Percentiles rank a stretch among this genome's conserved stretches.
phyloP scores from a whole-genome alignment of 2,329 filamentous ascomycete species.

The Cryphonectria japonica region DNA sequence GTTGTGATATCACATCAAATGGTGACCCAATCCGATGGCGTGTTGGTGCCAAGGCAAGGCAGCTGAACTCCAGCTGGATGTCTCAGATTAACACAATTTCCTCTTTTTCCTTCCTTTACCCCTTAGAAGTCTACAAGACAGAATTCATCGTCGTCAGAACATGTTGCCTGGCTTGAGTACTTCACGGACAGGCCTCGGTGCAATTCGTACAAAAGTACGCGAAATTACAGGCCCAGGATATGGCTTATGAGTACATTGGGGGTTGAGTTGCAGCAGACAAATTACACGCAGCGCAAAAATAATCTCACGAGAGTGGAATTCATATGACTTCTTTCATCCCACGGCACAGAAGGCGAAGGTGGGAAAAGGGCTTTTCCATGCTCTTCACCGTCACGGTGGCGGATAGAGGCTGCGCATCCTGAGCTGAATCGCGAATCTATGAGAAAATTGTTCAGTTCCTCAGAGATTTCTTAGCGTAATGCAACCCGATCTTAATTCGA shows the following conservation, averaged over 20 bases:
- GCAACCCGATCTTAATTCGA: neutral
- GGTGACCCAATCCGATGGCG: neutral
- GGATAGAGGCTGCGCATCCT: conserved; percentile 4
- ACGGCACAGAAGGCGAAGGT: neutral
- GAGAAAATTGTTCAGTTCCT: neutral
- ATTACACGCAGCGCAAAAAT: neutral
- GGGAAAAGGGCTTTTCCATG: neutral
- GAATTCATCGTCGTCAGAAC: neutral
- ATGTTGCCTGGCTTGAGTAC: neutral
- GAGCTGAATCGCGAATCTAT: neutral
- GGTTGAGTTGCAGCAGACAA: neutral
- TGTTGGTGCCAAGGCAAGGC: neutral
- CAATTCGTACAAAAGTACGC: neutral
- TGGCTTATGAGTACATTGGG: neutral
- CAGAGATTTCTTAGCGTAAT: neutral
- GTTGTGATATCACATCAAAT: neutral
- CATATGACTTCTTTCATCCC: neutral
- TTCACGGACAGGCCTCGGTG: neutral
- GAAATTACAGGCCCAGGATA: neutral
- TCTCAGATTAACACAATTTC: neutral
- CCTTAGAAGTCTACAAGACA: neutral
- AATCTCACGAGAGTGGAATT: neutral
- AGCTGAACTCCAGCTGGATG: neutral
- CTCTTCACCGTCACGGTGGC: conserved; percentile 12
- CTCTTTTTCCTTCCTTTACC: too few species aligned